A percentile compares a stretch with the other conserved stretches of the same genome.
Conservation (phyloP, 163 green algal genomes). For the Coccomyxa subellipsoidea region DNA sequence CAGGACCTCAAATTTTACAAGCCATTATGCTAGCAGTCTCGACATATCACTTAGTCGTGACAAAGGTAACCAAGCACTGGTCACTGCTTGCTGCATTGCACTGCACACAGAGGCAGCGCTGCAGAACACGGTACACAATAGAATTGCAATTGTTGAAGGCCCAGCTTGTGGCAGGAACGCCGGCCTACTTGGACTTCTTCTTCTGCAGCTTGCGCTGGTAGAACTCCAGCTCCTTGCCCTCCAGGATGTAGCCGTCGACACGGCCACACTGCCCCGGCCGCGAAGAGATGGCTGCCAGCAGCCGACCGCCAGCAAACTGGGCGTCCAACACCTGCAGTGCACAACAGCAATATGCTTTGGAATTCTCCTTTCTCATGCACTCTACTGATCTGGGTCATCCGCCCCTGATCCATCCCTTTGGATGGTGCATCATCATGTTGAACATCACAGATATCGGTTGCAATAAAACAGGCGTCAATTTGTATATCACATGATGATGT, state of each 20-base stretch:
- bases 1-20: no score
- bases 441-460: no score
- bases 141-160: no score
- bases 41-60: no score
- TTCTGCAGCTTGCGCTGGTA: slow-evolving; percentile 97
- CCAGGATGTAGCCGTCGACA: slow-evolving; percentile 90
- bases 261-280: slow-evolving; percentile 88
- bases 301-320: slow-evolving; percentile 89
- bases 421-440: no score
- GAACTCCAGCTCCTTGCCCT: slow-evolving; percentile 99
- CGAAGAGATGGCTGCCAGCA: slow-evolving; percentile 92
- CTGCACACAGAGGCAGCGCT: neutral
- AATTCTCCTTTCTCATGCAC: neutral
- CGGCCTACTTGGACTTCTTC: slow-evolving; percentile 85
- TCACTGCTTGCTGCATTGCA: neutral
- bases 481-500: no score
- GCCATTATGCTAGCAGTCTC: no score
- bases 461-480: no score
- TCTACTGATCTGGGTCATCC: no score
- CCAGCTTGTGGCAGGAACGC: no score
- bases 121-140: neutral
- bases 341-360: neutral
- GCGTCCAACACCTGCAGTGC: slow-evolving; percentile 68
- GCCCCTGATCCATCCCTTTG: no score
- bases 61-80: neutral